phyloP scores from a whole-genome alignment of 805 yeast genomes.

The Sugiyamaella marilandica region DNA sequence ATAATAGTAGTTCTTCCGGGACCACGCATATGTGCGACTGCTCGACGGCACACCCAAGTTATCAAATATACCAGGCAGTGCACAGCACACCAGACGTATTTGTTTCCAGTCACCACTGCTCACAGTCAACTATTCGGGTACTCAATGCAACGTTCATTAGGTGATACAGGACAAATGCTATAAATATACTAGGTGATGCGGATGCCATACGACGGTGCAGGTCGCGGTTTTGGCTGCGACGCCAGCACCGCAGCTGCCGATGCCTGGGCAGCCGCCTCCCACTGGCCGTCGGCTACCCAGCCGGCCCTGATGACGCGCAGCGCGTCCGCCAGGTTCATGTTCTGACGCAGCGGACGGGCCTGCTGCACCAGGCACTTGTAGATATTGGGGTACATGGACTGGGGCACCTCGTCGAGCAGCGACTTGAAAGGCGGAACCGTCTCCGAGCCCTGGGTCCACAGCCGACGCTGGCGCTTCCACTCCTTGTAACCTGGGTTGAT shows the following conservation, averaged over 20 bases:
- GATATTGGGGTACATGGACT: slow-evolving; percentile 38
- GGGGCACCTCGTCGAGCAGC: slow-evolving; percentile 27
- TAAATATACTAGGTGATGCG: slow-evolving; percentile 13
- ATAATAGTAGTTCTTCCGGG: too few relatives aligned
- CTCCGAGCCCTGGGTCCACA: slow-evolving; percentile 49
- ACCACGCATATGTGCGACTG: too few relatives aligned
- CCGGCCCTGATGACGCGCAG: slow-evolving; percentile 72
- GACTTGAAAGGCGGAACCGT: slow-evolving; percentile 22
- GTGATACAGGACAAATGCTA: not conserved
- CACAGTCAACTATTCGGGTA: not conserved
- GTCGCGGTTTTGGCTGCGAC: slow-evolving; percentile 11
- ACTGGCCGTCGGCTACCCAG: slow-evolving; percentile 74
- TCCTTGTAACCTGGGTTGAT: slow-evolving; percentile 52
- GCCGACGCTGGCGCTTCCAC: slow-evolving; percentile 65
- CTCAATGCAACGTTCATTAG: not conserved
- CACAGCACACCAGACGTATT: not conserved
- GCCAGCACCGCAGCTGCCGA: slow-evolving; percentile 10
- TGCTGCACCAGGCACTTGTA: slow-evolving; percentile 68
- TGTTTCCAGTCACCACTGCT: not conserved
- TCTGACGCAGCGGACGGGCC: slow-evolving; percentile 59
- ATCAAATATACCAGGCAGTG: too few relatives aligned
- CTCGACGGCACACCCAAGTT: too few relatives aligned
- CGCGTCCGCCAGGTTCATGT: slow-evolving; percentile 71
- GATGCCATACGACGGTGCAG: slow-evolving; percentile 6
- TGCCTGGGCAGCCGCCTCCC: slow-evolving; percentile 36